Evolutionary conservation across 225 moss, liverwort and hornwort genomes (phyloP).

Genomic region (Rhytidiadelphus loreus): DNA sequence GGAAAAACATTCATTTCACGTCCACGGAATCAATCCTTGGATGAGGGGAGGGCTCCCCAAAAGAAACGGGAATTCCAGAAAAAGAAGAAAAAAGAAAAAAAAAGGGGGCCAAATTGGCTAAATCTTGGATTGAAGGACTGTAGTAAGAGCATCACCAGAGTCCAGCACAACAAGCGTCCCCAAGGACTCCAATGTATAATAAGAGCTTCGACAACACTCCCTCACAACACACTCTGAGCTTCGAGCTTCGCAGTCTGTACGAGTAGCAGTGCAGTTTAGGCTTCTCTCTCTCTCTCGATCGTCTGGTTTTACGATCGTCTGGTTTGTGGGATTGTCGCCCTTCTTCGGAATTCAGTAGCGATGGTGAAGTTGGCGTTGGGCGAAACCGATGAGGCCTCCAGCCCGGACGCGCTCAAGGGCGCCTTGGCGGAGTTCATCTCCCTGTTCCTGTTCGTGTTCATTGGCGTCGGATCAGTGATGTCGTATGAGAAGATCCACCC

Average conservation of each 20-base stretch:
- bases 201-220: neutral
- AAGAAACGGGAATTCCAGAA: no score
- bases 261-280: neutral
- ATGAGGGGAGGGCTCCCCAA: neutral
- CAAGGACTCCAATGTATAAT: neutral
- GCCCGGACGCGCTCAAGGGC: constrained; percentile 69
- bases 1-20: neutral
- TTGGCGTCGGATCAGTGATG: constrained; percentile 73
- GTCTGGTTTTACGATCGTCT: neutral
- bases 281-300: neutral
- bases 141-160: neutral
- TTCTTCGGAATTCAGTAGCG: neutral
- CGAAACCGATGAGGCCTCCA: constrained; percentile 35
- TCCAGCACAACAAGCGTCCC: neutral
- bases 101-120: neutral
- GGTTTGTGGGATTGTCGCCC: neutral
- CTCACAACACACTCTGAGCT: neutral
- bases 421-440: constrained; percentile 88
- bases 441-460: constrained; percentile 78
- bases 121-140: neutral
- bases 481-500: constrained; percentile 54
- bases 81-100: no score
- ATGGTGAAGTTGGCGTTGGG: constrained; percentile 57
- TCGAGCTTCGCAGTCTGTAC: neutral
- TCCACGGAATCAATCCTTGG: neutral